Conservation (phyloP, 495 filamentous ascomycete genomes). For the Apiosordaria backusii region DNA sequence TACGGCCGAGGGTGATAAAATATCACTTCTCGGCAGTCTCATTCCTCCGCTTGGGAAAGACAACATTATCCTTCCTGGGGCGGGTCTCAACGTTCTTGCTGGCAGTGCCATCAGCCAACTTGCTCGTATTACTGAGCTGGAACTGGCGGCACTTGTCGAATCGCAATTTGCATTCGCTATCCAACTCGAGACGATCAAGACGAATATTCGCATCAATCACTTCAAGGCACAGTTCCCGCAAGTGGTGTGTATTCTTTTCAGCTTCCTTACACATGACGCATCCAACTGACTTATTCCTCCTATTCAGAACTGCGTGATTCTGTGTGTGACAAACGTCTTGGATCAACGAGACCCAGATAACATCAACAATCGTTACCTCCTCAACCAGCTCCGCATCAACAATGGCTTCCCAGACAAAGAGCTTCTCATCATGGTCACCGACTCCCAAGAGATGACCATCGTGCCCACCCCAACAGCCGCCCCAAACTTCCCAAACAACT, state of each 20-base stretch:
- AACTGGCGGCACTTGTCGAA: conserved; percentile 35
- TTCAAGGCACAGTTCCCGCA: conserved; percentile 33
- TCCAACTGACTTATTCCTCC: neutral
- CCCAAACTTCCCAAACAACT: neutral
- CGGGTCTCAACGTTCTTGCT: neutral
- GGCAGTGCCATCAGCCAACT: conserved; percentile 30
- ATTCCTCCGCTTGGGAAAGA: neutral
- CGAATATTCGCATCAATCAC: conserved; percentile 39
- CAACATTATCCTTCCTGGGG: neutral
- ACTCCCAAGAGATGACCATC: conserved; percentile 34
- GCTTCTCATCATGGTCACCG: conserved; percentile 35
- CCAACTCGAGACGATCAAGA: conserved; percentile 36
- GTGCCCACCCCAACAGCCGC: conserved; percentile 19
- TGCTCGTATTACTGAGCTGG: conserved; percentile 30
- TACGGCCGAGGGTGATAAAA: conserved; percentile 13
- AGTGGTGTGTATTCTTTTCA: conserved; percentile 28
- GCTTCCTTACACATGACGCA: neutral
- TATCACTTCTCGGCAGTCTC: neutral
- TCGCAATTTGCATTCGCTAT: conserved; percentile 32
- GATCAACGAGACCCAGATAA: conserved; percentile 29
- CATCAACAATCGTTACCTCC: conserved; percentile 32
- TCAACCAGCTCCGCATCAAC: conserved; percentile 34
- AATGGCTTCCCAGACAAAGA: conserved; percentile 35
- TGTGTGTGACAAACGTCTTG: conserved; percentile 34
- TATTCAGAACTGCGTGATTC: conserved; percentile 38